Evolutionary conservation across 768 basidiomycete genomes (phyloP).

Genomic region (Psilocybe subaeruginosa): DNA sequence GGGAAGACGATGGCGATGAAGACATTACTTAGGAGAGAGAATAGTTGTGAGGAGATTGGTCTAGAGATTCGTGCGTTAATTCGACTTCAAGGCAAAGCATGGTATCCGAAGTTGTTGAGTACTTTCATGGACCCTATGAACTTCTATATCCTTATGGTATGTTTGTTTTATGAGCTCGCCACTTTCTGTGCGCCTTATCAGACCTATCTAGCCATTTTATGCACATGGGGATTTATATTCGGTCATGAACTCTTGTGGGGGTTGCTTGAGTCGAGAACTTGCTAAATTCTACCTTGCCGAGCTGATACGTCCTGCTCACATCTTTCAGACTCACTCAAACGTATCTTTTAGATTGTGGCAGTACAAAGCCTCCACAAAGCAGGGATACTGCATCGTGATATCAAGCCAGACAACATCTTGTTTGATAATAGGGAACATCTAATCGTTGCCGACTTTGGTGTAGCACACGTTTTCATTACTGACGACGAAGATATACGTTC

Average conservation of each 20-base stretch:
- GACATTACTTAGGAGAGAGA: constrained; percentile 5
- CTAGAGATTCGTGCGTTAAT: constrained; percentile 21
- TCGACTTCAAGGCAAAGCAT: constrained; percentile 12
- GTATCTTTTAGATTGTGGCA: constrained; percentile 16
- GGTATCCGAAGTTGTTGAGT: constrained; percentile 20
- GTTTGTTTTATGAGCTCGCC: not conserved
- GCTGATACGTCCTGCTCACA: constrained; percentile 5
- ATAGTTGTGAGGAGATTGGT: constrained; percentile 7
- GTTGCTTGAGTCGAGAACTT: constrained; percentile 18
- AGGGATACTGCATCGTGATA: constrained; percentile 88
- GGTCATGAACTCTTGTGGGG: constrained; percentile 17
- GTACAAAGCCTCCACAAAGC: constrained; percentile 20
- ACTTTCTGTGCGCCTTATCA: not conserved
- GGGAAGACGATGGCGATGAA: constrained; percentile 24
- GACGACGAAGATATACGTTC: constrained; percentile 41
- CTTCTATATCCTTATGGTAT: constrained; percentile 25
- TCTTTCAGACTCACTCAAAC: not conserved
- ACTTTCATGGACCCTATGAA: constrained; percentile 15
- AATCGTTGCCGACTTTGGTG: constrained; percentile 39
- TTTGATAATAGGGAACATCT: constrained; percentile 39
- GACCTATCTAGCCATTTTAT: constrained; percentile 19
- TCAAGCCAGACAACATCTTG: constrained; percentile 96
- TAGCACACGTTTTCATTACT: constrained; percentile 76
- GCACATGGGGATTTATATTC: constrained; percentile 19
- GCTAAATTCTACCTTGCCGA: constrained; percentile 24